Evolutionary conservation across 148 eudicot genomes (phyloP).

Genomic region (Fagopyrum esculentum): DNA sequence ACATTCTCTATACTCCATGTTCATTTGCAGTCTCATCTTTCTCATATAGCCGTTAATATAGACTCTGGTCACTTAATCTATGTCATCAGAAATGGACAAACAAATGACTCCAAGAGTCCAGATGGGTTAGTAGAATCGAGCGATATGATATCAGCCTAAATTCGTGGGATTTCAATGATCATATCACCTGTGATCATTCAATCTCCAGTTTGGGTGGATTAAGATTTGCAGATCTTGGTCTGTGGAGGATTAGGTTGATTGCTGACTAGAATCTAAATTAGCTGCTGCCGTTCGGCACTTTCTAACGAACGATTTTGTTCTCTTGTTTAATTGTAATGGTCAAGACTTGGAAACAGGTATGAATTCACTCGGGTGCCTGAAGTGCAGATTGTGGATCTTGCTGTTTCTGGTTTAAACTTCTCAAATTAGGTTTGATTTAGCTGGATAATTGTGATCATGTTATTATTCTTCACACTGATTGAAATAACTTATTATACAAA

Average conservation of each 20-base stretch:
- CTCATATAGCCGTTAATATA: neutral
- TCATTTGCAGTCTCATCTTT: neutral
- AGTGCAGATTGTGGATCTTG: neutral
- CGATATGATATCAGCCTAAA: neutral
- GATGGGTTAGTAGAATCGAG: neutral
- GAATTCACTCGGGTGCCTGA: no score
- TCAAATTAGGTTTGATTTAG: neutral
- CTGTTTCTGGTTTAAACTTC: neutral
- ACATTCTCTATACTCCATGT: neutral
- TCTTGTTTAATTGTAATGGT: neutral
- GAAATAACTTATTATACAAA: no score
- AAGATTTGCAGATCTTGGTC: constrained; percentile 6
- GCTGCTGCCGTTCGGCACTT: neutral
- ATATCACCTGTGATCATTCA: neutral
- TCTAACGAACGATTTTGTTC: neutral
- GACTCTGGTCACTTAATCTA: neutral
- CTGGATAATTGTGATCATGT: no score
- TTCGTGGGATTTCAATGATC: no score
- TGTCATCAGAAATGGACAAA: neutral
- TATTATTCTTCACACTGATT: no score
- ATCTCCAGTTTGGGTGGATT: neutral
- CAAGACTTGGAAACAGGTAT: neutral
- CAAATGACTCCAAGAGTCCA: neutral
- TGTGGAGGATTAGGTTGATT: neutral
- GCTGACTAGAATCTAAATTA: neutral